These are phyloP conservation scores for Perkinsela sp. DNA, from an alignment of 208 protist genomes.

Conservation along the genomic window DNA sequence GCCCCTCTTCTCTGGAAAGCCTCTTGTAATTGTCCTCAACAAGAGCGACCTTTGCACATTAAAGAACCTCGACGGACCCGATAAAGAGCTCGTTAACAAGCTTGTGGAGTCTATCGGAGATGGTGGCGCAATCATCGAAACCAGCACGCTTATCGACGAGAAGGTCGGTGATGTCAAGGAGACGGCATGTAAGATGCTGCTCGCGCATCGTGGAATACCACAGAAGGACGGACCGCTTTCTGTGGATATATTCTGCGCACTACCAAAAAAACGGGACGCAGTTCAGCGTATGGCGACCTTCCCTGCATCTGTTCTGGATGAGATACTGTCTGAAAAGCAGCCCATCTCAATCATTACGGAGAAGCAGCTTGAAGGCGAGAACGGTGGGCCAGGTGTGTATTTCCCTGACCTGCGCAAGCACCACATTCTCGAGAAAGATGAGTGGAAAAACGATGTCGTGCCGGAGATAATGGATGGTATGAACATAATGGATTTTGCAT, in stretches of 20 bases:
- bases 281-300: conserved; percentile 27
- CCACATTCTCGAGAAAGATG: conserved; percentile 66
- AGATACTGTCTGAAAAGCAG: conserved; percentile 7
- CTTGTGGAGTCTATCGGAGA: conserved; percentile 28
- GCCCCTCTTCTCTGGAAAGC: conserved; percentile 96
- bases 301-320: conserved; percentile 29
- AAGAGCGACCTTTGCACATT: conserved; percentile 89
- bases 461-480: conserved; percentile 98
- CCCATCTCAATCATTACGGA: conserved; percentile 39
- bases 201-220: conserved; percentile 69
- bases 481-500: conserved; percentile 97
- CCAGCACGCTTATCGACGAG: conserved; percentile 79
- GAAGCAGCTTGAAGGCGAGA: conserved; percentile 63
- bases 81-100: conserved; percentile 48
- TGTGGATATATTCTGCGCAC: conserved; percentile 41
- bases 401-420: conserved; percentile 49
- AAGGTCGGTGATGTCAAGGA: conserved; percentile 65
- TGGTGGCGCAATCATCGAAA: conserved; percentile 59
- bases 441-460: conserved; percentile 91
- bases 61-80: conserved; percentile 43
- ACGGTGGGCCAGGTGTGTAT: conserved; percentile 72
- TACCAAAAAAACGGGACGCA: conserved; percentile 58
- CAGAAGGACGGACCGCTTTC: conserved; percentile 55
- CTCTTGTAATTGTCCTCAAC: conserved; percentile 93
- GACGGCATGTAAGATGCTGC: conserved; percentile 75